These are phyloP conservation scores for Saprolegnia diclina DNA, from an alignment of 352 stramenopile genomes.

Conservation along the genomic window DNA sequence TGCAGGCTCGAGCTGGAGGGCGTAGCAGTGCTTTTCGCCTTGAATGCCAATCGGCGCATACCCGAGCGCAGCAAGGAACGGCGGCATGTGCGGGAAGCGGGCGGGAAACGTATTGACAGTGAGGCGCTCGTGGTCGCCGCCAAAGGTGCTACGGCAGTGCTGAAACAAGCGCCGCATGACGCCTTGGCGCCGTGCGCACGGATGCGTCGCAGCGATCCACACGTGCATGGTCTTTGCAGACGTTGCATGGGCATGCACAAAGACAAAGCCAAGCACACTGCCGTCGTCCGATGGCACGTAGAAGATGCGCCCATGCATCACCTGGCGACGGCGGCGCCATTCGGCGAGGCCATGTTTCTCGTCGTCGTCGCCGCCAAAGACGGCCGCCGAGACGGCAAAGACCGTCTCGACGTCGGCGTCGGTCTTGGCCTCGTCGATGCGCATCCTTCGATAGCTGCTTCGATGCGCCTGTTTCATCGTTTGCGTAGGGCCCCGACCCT, in stretches of 20 bases:
- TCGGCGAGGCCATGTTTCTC: background rate
- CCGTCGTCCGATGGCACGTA: background rate
- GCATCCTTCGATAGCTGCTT: too few relatives aligned
- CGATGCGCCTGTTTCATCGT: too few relatives aligned
- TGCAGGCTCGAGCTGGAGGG: background rate
- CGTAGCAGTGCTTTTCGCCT: slow-evolving; percentile 2
- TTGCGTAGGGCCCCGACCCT: too few relatives aligned
- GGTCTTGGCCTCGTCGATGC: background rate
- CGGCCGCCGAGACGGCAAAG: background rate
- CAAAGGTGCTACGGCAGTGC: background rate
- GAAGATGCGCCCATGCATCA: background rate
- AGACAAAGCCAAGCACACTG: background rate
- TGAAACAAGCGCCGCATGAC: slow-evolving; percentile 5
- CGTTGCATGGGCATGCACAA: slow-evolving; percentile 7
- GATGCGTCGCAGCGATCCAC: slow-evolving; percentile 3
- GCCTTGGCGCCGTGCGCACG: background rate
- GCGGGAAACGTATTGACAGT: slow-evolving; percentile 2
- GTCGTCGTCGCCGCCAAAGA: background rate
- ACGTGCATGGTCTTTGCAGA: slow-evolving; percentile 3
- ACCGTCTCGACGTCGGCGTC: background rate
- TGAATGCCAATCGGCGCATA: background rate
- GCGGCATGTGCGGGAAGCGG: background rate
- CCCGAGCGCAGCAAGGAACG: background rate
- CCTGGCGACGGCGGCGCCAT: background rate
- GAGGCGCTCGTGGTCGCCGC: background rate